Evolutionary conservation across 1,284 basidiomycete genomes (phyloP), one percentile per base, ranked within the genome.

Genomic region (Lentinus polychrous): DNA sequence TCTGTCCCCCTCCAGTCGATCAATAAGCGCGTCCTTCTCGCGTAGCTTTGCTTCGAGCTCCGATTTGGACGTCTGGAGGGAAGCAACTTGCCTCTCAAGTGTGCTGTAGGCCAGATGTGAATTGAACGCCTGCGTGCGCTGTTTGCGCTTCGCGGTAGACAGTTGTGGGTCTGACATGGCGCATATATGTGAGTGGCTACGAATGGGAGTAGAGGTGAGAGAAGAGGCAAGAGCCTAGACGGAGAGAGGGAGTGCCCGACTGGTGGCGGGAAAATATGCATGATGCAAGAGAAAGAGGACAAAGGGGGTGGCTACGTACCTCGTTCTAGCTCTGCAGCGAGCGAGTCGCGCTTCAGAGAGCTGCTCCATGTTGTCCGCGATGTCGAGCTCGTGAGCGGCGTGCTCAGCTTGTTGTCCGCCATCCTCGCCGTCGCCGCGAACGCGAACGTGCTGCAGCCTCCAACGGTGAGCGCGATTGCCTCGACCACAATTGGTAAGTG

Each of bases 291-390:
- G 32, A 47, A 14, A 22, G 37, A 38, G 37, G 20, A 38, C 37
- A 38, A 38, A 38, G 20, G 39, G 22, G 18, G 17, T 23, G 38
- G 37, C 43, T 27, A 44, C 64, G 47, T 55, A 76, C 82, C 82
- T 60, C 77, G 71, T 60, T 85, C 82, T 4, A 83, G 71, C 55
- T 85, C 81, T 22, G 82, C 81, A 31, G 76, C 73, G 39, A 83
- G 63, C 0, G 81, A 81, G 55, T 83, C 80, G 33, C 83, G 75
- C 52, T 85, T 77, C 11, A 60, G 12, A 0, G 68, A 58, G 17
- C 58, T 49, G 18, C 63, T 57, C n/a, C 62, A 55, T 12, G 61
- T 20, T 59, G 14, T 54, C 18, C 8, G 60, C 37, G 14, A 56
- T 50, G 47, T 52, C 53, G 24, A 56, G 44, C 20, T 52, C 46